phyloP scores from a whole-genome alignment of 352 stramenopile genomes.

The Phytophthora hybrid region DNA sequence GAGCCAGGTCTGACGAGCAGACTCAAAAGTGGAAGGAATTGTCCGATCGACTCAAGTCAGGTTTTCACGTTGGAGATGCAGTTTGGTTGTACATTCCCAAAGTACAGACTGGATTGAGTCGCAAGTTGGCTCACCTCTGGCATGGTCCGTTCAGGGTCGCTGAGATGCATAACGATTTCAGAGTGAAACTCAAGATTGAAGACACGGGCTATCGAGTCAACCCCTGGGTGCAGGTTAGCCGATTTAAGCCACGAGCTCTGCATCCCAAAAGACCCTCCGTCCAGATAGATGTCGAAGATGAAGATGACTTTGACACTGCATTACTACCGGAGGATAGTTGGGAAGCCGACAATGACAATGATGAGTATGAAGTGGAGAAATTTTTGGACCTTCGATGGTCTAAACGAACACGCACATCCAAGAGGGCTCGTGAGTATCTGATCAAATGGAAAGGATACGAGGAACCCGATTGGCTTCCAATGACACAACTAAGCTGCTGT shows the following conservation, averaged over 20 bases:
- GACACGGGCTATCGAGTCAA: not conserved
- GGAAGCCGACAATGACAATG: too few relatives aligned
- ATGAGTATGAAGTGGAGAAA: too few relatives aligned
- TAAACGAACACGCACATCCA: too few relatives aligned
- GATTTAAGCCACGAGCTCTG: not conserved
- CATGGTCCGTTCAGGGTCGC: conserved; percentile 8
- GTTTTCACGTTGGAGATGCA: not conserved
- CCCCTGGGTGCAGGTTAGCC: not conserved
- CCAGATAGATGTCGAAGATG: too few relatives aligned
- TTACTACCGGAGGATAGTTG: too few relatives aligned
- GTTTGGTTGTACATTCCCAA: conserved; percentile 4
- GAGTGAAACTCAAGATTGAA: not conserved
- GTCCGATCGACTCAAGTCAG: not conserved
- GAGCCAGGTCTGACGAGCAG: not conserved
- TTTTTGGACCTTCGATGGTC: too few relatives aligned
- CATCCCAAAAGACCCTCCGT: too few relatives aligned
- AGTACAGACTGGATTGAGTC: not conserved
- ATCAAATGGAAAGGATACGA: too few relatives aligned
- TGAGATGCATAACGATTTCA: not conserved
- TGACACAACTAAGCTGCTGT: too few relatives aligned
- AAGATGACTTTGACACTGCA: too few relatives aligned
- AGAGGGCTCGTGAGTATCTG: too few relatives aligned
- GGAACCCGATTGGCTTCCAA: too few relatives aligned
- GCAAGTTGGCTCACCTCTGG: conserved; percentile 1
- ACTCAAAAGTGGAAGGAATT: not conserved